These are phyloP conservation scores for Carex parvula DNA, from an alignment of 176 grass and related monocot genomes.

Conservation along the genomic window DNA sequence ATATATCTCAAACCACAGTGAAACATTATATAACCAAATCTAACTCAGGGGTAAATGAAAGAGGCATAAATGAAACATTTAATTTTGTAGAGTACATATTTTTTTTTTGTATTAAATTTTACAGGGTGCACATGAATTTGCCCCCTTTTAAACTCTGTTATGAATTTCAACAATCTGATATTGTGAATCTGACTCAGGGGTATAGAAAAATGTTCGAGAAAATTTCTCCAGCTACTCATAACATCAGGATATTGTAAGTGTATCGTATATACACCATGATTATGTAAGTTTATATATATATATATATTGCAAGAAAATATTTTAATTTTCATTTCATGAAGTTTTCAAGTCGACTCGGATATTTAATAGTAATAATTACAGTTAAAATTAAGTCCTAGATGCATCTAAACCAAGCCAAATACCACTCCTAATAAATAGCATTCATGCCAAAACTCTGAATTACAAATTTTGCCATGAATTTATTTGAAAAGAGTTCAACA, in stretches of 20 bases:
- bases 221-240: neutral
- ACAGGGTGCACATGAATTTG: neutral
- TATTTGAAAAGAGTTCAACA: neutral
- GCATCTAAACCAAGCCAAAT: neutral
- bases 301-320: neutral
- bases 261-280: neutral
- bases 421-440: neutral
- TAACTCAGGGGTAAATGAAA: too few relatives aligned
- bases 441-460: neutral
- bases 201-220: neutral
- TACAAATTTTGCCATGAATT: neutral
- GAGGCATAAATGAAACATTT: neutral
- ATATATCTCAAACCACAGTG: neutral
- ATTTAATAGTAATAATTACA: neutral
- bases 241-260: neutral
- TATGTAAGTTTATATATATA: neutral
- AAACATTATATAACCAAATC: neutral
- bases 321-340: neutral
- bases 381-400: neutral
- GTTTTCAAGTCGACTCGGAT: neutral
- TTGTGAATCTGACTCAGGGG: neutral
- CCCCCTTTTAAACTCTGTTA: neutral
- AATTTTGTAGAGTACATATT: neutral
- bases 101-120: conserved; percentile 5
- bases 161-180: neutral